Evolutionary conservation across 192 early-diverging fungal genomes (phyloP), one percentile per base, ranked within the genome.

Genomic region (Dissophora globulifera): DNA sequence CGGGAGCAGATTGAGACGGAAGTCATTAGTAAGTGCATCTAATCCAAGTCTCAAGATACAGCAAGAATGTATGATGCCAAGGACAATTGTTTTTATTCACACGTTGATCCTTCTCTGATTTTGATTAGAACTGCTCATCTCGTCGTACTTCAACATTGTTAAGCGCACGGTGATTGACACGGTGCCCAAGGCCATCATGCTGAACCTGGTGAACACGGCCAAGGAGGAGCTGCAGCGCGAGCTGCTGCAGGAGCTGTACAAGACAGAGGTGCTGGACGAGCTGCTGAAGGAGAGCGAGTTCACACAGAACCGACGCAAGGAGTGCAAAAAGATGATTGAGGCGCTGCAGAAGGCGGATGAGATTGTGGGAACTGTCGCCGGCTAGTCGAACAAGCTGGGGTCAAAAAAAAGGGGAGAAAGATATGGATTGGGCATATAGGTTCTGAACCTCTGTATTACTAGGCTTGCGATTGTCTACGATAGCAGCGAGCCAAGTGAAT

Each of bases 311-410:
- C 87, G 97, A 60, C 89, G 98, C 64, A 87, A 87, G 71, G 98
- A 99, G 74, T 98, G 96, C 88, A 94, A 92, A 80, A 96, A 93
- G 88, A 99, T 99, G 98, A 97, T 99, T 74, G 93, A 93, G 23
- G 93, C 93, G 10, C 78, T 93, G 50, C 89, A 93, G 70, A 91
- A 87, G 79, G 93, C 93, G 19, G 93, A 94, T 66, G 92, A 93
- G 81, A 76, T 76, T 50, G 72, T 76, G 27, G 63, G 72, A 26
- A 48, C 72, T 13, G 64, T 67, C 19, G 20, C 65, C 27, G 65
- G 50, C 48, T 67, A 51, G 25, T 9, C n/a, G n/a, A n/a, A n/a
- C n/a, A n/a, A n/a, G n/a, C n/a, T n/a, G n/a, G n/a, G n/a, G n/a
- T n/a, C n/a, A n/a, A n/a, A n/a, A n/a, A n/a, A n/a, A n/a, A n/a